Base-by-base conservation (phyloP, 805 yeast species). In the Candida easanensis region DNA sequence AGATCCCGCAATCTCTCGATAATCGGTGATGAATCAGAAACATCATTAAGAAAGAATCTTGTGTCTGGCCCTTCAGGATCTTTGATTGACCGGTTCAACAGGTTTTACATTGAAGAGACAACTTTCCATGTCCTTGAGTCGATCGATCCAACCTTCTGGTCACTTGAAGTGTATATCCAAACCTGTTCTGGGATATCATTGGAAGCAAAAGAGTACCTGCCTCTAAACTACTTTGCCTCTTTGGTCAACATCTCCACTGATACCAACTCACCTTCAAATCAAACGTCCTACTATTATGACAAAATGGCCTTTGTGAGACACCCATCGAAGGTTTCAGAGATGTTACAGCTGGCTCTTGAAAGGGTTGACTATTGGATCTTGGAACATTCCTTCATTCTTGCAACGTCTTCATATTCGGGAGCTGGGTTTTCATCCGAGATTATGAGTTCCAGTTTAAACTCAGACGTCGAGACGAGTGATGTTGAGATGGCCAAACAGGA, bases 61-160 rank as follows among this genome's bases (percentile, higher is more conserved):
- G 10, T n/a, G 16, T 9, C 14, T 27, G 14, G 14, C 10, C 7
- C 15, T 8, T 8, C 15, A 27, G 16, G 19, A 5, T 17, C 28
- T 18, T 21, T 37, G 27, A 16, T 20, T 10, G 40, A 37, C 5
- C 26, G 17, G 13, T 15, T 44, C 27, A 22, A 17, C 16, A 26
- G 18, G 17, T 38, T 46, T 21, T 22, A 37, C 1, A 25, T 42
- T n/a, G 27, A 13, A 2, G 46, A 42, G 5, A 28, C 33, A 14
- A 33, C 44, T 4, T 37, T 40, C 32, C 28, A 36, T 10, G 21
- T 46, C 4, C 40, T 46, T n/a, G 44, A 39, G 14, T 36, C 38
- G 10, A 46, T 46, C 13, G 50, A 46, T 18, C 50, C 50, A 15
- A 46, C 50, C 2, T 46, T 46, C 30, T 46, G 50, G 50, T 46